These are phyloP conservation scores for Apiospora aurea DNA, from an alignment of 2,329 filamentous ascomycete species.

Conservation along the genomic window DNA sequence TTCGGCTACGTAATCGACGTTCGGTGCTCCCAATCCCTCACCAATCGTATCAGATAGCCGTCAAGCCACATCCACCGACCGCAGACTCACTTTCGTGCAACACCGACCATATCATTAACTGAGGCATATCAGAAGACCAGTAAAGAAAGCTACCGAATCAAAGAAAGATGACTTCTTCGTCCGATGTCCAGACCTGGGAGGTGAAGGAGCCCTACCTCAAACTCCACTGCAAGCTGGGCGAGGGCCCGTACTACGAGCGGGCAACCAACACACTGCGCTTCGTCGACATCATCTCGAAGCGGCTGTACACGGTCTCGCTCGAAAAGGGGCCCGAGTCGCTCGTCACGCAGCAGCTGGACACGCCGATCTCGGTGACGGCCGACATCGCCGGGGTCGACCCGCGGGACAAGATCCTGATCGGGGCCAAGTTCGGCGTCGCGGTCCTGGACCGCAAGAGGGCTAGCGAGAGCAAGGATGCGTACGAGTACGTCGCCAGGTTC, in stretches of 20 bases:
- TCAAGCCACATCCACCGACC: not conserved
- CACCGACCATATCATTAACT: conserved; percentile 25
- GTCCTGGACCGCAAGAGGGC: conserved; percentile 71
- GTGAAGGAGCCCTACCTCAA: conserved; percentile 64
- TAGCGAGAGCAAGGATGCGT: conserved; percentile 64
- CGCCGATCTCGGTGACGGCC: conserved; percentile 71
- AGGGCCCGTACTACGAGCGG: conserved; percentile 78
- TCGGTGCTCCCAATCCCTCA: not conserved
- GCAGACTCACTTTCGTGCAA: no score
- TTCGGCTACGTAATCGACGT: not conserved
- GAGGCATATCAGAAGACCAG: not conserved
- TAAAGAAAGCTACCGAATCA: not conserved
- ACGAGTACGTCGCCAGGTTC: conserved; percentile 62
- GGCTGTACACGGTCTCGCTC: conserved; percentile 75
- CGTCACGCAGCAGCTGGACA: conserved; percentile 64
- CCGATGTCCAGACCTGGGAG: conserved; percentile 55
- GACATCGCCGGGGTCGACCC: conserved; percentile 75
- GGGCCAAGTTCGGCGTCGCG: conserved; percentile 83
- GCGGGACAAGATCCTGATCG: conserved; percentile 73
- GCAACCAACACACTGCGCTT: conserved; percentile 73
- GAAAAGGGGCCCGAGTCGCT: conserved; percentile 67
- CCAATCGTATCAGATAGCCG: conserved; percentile 1
- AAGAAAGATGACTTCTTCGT: not conserved
- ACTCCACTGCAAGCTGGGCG: conserved; percentile 71
- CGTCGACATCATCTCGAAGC: conserved; percentile 82